phyloP scores from a whole-genome alignment of 352 stramenopile genomes.

The Pythium sukuiense region DNA sequence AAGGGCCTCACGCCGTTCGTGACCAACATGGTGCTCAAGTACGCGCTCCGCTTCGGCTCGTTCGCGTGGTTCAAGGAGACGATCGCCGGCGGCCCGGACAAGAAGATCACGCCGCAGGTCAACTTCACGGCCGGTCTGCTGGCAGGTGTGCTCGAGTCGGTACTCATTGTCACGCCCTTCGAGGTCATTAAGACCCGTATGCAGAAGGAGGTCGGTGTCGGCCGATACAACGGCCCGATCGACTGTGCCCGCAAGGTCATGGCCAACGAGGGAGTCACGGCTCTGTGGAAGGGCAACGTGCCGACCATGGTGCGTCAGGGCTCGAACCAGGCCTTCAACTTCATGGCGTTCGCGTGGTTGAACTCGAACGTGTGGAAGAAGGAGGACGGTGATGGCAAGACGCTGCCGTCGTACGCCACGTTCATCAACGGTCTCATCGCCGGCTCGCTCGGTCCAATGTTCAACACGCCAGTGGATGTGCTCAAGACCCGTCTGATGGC shows the following conservation, averaged over 20 bases:
- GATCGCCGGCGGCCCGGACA: conserved; percentile 70
- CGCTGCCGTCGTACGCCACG: conserved; percentile 91
- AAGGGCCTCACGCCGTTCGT: conserved; percentile 86
- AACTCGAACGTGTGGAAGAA: conserved; percentile 93
- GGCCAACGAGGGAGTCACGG: conserved; percentile 91
- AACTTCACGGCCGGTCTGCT: conserved; percentile 91
- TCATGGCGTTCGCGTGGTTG: conserved; percentile 92
- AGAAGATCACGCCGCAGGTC: conserved; percentile 63
- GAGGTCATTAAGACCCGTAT: conserved; percentile 99
- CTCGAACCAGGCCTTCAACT: conserved; percentile 98
- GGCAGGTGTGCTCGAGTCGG: conserved; percentile 94
- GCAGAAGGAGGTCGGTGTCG: conserved; percentile 92
- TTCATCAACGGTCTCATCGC: conserved; percentile 93
- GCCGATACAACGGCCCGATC: conserved; percentile 87
- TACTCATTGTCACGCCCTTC: conserved; percentile 97
- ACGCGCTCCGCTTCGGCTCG: conserved; percentile 84
- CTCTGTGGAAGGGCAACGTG: conserved; percentile 95
- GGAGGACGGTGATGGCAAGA: conserved; percentile 87
- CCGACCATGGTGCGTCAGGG: conserved; percentile 97
- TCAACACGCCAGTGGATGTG: conserved; percentile 92
- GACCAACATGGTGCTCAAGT: conserved; percentile 90
- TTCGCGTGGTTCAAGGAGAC: conserved; percentile 88
- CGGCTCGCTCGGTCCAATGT: conserved; percentile 81
- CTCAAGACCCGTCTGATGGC: conserved; percentile 95
- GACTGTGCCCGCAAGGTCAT: conserved; percentile 93